Evolutionary conservation across 371 early-diverging fungal genomes (phyloP), one percentile per base, ranked within the genome.

Genomic region (Synchytrium microbalum): DNA sequence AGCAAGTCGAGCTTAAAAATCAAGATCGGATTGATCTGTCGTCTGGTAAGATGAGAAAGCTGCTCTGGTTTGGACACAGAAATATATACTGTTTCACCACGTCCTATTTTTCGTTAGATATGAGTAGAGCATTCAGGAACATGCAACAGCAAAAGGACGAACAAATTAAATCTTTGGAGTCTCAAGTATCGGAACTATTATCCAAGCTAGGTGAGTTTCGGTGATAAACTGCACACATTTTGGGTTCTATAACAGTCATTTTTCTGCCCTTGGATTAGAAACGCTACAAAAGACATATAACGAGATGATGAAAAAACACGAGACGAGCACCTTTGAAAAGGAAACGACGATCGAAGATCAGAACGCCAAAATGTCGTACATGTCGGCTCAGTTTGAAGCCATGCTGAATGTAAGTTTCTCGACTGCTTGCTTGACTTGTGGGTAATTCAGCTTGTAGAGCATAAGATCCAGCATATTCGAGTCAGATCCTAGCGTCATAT

Each of bases 311-410:
- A 66, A 72, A 62, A 72, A 75, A 32, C 67, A 72, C 54, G 68
- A 61, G 30, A 54, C 63, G 5, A 69, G 66, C 28, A 54, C 74
- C 2, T 64, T 66, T 0, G 72, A 73, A 66, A 79, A 78, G 54
- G 79, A 81, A 52, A 66, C 72, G 8, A 58, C 71, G 0, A 72
- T 81, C 46, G 82, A 81, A 57, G 82, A 81, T 52, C 82, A 79
- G 69, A 76, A 81, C 33, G 69, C 75, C n/a, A 79, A 79, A 63
- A 78, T 79, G 79, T 66, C 74, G 29, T 79, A 79, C 64, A 77
- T 82, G 79, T 69, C 76, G 1, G 58, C 70, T 2, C 79, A 82
- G 63, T 82, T 82, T 61, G 82, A 82, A 59, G 60, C 68, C 26
- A 82, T 82, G 82, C 68, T 82, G 19, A 77, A 78, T 63, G 81